A percentile compares a stretch with the other conserved stretches of the same genome.
Evolutionary conservation across 2,329 filamentous ascomycete genomes (phyloP).

Genomic region (Elsinoe arachidis): DNA sequence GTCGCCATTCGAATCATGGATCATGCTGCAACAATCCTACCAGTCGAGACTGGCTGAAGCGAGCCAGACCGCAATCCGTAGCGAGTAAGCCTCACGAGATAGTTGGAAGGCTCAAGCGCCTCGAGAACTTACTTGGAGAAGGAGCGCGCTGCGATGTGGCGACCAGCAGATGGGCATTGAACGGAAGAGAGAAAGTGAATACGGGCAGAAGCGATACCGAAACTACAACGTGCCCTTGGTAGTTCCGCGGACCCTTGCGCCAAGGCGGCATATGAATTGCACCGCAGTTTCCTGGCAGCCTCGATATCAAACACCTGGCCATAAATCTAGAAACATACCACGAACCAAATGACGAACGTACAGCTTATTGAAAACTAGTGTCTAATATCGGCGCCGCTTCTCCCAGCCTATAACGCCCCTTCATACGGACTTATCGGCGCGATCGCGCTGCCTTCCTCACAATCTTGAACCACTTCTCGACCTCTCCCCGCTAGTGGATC

Average conservation of each 20-base stretch:
- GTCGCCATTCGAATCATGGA: no score
- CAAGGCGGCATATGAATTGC: background rate
- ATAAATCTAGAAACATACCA: background rate
- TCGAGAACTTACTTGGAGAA: no score
- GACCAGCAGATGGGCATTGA: no score
- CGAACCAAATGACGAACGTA: background rate
- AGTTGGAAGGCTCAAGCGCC: no score
- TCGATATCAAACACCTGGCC: conserved; percentile 5
- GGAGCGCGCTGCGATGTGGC: no score
- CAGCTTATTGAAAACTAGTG: background rate
- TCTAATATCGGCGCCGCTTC: background rate
- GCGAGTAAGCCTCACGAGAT: no score
- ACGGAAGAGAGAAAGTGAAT: no score
- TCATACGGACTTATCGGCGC: background rate
- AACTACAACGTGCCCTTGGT: no score
- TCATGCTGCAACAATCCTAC: no score
- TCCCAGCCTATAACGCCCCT: background rate
- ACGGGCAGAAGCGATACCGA: no score
- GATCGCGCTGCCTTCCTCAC: background rate
- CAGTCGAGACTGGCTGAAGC: no score
- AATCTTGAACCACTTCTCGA: background rate
- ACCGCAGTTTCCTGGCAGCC: background rate
- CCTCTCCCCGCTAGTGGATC: background rate
- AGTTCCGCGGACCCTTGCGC: background rate
- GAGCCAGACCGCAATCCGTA: no score